Base-by-base conservation (phyloP, 1,284 basidiomycete species). In the Wallemia ichthyophaga region DNA sequence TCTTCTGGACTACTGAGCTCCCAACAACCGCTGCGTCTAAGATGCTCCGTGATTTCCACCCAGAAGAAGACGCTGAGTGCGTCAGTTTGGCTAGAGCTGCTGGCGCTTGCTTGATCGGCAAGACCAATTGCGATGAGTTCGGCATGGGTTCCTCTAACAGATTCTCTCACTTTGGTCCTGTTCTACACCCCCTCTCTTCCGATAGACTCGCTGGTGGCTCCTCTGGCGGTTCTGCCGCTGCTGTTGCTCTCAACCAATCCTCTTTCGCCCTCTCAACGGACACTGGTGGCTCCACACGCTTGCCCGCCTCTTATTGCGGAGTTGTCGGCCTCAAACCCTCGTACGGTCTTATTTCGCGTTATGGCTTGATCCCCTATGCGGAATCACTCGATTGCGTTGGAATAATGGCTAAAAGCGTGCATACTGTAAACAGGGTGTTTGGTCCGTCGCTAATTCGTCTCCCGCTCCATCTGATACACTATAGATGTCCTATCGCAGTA, bases 51-150 rank as follows among this genome's bases (percentile, higher is more conserved):
- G n/a, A 21, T 21, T 48, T 48, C n/a, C 37, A 48, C n/a, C 37
- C 37, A 24, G 27, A 56, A 24, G 55, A 83, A 66, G 83, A 89
- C 67, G 88, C 92, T 56, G 88, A 87, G 0, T 83, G 83, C 2
- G 85, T 95, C 0, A 63, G 71, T 1, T 69, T 79, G 1, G 71
- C 98, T 0, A 71, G 75, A 1, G 62, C 71, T 0, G 74, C 76
- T 0, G 89, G 87, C 1, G 87, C 82, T 0, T 68, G 75, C 9
- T 76, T 96, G 15, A 66, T 82, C 0, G 89, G 87, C 1, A 92
- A 92, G 71, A 83, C 89, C 0, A 95, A 95, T 67, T 89, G 88
- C 70, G 92, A 98, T 68, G 92, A 96, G 69, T 98, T 98, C 70
- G 91, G 91, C 0, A 98, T 98, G 92, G 92, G 84, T 5, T 88